Conservation (phyloP, 345 rosid genomes). For the Sonneratia alba region DNA sequence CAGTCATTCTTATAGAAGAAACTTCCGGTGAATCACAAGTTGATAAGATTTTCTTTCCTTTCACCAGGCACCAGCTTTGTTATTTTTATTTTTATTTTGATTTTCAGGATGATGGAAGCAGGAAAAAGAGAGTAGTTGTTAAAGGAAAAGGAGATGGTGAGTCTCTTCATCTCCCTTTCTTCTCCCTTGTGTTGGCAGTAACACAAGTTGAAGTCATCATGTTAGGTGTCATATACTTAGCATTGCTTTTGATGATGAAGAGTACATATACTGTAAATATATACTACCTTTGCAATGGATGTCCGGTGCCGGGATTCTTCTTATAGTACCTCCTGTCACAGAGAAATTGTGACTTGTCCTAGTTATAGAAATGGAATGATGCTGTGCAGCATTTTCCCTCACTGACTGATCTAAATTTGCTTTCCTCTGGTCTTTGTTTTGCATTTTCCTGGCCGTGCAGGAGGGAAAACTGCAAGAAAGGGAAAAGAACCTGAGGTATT, state of each 20-base stretch:
- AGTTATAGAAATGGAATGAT: background rate
- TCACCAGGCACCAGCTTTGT: background rate
- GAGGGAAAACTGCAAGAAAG: background rate
- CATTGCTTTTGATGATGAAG: background rate
- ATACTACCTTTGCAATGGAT: background rate
- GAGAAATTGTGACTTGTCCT: background rate
- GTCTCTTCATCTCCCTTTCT: background rate
- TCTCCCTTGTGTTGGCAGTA: background rate
- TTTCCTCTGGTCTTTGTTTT: background rate
- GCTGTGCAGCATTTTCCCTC: background rate
- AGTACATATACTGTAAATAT: background rate
- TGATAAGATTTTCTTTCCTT: background rate
- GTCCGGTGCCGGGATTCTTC: background rate
- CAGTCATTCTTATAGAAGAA: background rate
- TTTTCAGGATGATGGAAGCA: slow-evolving; percentile 26
- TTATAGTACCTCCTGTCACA: background rate
- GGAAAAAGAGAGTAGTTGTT: slow-evolving; percentile 27
- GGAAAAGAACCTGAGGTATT: background rate
- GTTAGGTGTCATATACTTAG: background rate
- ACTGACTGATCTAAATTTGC: background rate
- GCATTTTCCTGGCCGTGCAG: background rate
- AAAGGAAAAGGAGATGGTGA: slow-evolving; percentile 18
- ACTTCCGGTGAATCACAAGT: background rate
- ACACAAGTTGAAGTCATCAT: background rate
- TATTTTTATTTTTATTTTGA: slow-evolving; percentile 1